These are phyloP conservation scores for Hanseniaspora uvarum DNA, from an alignment of 1,139 yeast genomes.

Conservation along the genomic window DNA sequence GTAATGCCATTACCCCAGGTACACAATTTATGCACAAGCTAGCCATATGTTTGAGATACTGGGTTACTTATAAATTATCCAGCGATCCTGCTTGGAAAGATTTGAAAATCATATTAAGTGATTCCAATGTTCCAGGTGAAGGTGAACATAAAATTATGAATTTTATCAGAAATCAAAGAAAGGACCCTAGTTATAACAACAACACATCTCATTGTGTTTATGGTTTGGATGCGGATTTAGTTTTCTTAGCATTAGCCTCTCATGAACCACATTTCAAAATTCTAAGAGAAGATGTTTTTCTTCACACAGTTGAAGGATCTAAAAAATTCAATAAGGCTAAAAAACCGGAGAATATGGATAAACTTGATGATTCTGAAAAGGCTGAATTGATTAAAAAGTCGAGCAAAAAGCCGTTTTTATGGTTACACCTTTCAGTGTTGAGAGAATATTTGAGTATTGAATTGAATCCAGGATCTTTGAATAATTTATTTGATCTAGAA, in stretches of 20 bases:
- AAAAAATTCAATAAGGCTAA: slow-evolving; percentile 33
- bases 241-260: slow-evolving; percentile 86
- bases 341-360: slow-evolving; percentile 40
- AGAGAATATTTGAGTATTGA: slow-evolving; percentile 85
- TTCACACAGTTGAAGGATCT: slow-evolving; percentile 42
- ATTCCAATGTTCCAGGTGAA: slow-evolving; percentile 97
- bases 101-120: slow-evolving; percentile 76
- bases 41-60: slow-evolving; percentile 72
- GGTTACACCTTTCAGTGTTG: slow-evolving; percentile 82
- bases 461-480: slow-evolving; percentile 55
- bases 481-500: slow-evolving; percentile 77
- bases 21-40: slow-evolving; percentile 92
- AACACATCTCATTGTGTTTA: slow-evolving; percentile 89
- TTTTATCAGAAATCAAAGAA: slow-evolving; percentile 74
- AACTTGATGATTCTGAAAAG: slow-evolving; percentile 52
- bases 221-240: slow-evolving; percentile 95
- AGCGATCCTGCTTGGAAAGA: slow-evolving; percentile 87
- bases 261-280: slow-evolving; percentile 96
- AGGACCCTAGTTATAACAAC: slow-evolving; percentile 76
- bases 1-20: slow-evolving; percentile 98
- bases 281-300: slow-evolving; percentile 91
- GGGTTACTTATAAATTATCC: slow-evolving; percentile 78
- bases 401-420: slow-evolving; percentile 73
- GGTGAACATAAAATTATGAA: slow-evolving; percentile 98
- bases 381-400: slow-evolving; percentile 46